Conservation (phyloP, 768 basidiomycete species). For the Boletus speciosus region DNA sequence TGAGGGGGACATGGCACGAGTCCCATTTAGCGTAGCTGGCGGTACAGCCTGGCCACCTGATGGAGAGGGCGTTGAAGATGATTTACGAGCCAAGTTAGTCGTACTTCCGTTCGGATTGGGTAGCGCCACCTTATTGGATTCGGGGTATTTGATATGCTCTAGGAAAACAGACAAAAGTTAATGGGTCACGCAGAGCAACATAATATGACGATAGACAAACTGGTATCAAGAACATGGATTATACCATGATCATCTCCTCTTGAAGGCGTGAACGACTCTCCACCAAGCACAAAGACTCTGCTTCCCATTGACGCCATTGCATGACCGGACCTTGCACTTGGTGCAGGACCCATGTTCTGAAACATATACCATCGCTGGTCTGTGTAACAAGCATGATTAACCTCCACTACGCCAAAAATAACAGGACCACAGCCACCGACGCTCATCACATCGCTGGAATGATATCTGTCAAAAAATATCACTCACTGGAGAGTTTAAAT, state of each 20-base stretch:
- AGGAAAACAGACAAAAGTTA: constrained; percentile 1
- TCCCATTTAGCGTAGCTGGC: constrained; percentile 28
- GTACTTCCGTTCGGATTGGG: constrained; percentile 30
- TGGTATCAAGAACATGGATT: constrained; percentile 93
- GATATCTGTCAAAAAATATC: neutral
- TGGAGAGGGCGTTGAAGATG: constrained; percentile 40
- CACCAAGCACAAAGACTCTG: constrained; percentile 90
- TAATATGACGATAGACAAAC: constrained; percentile 45
- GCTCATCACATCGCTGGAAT: neutral
- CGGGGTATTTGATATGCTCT: constrained; percentile 95
- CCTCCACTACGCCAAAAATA: neutral
- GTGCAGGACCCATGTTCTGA: constrained; percentile 98
- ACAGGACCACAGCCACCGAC: neutral
- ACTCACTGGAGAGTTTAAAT: constrained; percentile 95
- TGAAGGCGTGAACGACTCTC: constrained; percentile 77
- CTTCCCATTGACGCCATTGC: constrained; percentile 95
- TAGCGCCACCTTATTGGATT: constrained; percentile 44
- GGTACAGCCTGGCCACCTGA: constrained; percentile 28
- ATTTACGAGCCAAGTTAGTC: constrained; percentile 42
- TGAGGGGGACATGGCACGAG: constrained; percentile 67
- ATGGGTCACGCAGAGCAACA: neutral
- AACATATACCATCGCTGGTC: constrained; percentile 99
- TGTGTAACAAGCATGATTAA: constrained; percentile 32
- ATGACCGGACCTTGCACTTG: constrained; percentile 89
- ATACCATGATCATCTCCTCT: constrained; percentile 75